Percentiles rank a stretch among this genome's conserved stretches.
phyloP scores from a whole-genome alignment of 129 eudicot genomes.

The Helichrysum umbraculigerum region DNA sequence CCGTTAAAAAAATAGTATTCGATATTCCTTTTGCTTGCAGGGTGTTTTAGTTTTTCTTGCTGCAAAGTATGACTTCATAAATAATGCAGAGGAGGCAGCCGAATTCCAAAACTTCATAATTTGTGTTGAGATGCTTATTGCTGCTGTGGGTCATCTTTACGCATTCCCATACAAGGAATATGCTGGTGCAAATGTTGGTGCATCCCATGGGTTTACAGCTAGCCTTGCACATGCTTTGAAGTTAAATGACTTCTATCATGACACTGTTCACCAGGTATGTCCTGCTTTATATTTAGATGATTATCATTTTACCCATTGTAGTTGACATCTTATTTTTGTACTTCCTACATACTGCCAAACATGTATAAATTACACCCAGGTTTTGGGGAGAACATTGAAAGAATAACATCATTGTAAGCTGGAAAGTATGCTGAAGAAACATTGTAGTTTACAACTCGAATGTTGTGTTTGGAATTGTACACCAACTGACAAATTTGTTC shows the following conservation, averaged over 20 bases:
- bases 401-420: background rate
- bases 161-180: slow-evolving; percentile 93
- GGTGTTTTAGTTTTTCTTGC: slow-evolving; percentile 91
- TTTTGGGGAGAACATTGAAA: too few species aligned
- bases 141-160: slow-evolving; percentile 84
- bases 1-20: background rate
- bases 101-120: slow-evolving; percentile 72
- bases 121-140: slow-evolving; percentile 90
- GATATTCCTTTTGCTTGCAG: slow-evolving; percentile 39
- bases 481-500: background rate
- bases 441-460: background rate
- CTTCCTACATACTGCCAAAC: background rate
- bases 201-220: slow-evolving; percentile 58
- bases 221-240: slow-evolving; percentile 89
- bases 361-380: background rate
- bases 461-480: background rate
- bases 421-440: background rate
- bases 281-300: slow-evolving; percentile 10
- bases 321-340: background rate
- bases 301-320: slow-evolving; percentile 8
- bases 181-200: slow-evolving; percentile 89
- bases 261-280: slow-evolving; percentile 88
- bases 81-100: slow-evolving; percentile 71
- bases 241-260: slow-evolving; percentile 86
- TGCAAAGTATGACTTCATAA: slow-evolving; percentile 64